Conservation (phyloP, 345 rosid genomes). For the Garcia nutans region DNA sequence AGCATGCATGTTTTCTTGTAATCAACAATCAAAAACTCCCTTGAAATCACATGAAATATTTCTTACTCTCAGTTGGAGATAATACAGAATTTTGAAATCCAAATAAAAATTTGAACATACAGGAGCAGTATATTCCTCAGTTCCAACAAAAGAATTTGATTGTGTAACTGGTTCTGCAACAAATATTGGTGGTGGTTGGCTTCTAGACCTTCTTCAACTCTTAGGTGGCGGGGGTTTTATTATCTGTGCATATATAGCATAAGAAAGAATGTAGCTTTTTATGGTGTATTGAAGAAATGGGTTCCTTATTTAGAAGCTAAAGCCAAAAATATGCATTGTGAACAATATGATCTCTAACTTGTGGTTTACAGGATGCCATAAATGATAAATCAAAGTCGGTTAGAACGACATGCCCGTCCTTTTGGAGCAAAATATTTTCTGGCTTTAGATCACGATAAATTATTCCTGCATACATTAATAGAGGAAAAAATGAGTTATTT, state of each 20-base stretch:
- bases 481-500: too few species aligned
- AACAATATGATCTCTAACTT: conserved; percentile 19
- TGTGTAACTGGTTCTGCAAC: conserved; percentile 78
- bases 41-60: too few species aligned
- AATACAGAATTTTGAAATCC: neutral
- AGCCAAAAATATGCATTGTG: neutral
- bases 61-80: too few species aligned
- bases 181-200: conserved; percentile 65
- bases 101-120: conserved; percentile 42
- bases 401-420: conserved; percentile 79
- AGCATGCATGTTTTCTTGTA: too few species aligned
- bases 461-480: conserved; percentile 47
- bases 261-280: neutral
- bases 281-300: neutral
- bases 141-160: conserved; percentile 95
- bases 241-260: conserved; percentile 53
- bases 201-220: conserved; percentile 68
- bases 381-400: conserved; percentile 95
- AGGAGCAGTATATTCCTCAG: conserved; percentile 97
- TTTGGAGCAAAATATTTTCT: conserved; percentile 80
- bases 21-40: too few species aligned
- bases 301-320: neutral
- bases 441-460: conserved; percentile 94
- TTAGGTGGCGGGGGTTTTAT: conserved; percentile 47
- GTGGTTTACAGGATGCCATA: conserved; percentile 69